Conservation (phyloP, 169 alveolate genomes). For the Cryptosporidium muris region DNA sequence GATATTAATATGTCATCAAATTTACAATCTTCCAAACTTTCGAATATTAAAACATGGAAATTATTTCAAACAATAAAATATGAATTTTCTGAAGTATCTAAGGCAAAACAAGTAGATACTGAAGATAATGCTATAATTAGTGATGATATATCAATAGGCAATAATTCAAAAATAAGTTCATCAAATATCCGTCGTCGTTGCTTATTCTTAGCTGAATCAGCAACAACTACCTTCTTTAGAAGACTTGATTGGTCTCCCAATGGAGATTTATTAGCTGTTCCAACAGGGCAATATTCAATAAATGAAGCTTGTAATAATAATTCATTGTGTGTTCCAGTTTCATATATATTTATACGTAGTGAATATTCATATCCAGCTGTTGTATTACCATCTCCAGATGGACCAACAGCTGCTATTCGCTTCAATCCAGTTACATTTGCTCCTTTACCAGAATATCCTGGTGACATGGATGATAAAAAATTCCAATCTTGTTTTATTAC, state of each 20-base stretch:
- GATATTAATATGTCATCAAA: not conserved
- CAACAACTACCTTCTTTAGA: constrained; percentile 85
- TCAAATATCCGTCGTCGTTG: constrained; percentile 41
- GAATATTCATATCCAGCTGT: constrained; percentile 61
- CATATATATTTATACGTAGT: constrained; percentile 40
- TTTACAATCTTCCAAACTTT: not conserved
- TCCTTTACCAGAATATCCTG: not conserved
- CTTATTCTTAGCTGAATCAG: constrained; percentile 84
- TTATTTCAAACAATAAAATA: constrained; percentile 52
- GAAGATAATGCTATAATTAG: constrained; percentile 2
- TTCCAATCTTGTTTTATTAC: constrained; percentile 10
- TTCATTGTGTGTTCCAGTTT: constrained; percentile 36
- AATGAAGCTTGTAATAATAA: constrained; percentile 2
- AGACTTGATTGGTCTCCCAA: constrained; percentile 91
- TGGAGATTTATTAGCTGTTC: constrained; percentile 85
- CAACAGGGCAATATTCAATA: constrained; percentile 81
- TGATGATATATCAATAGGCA: constrained; percentile 34
- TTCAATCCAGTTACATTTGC: constrained; percentile 54
- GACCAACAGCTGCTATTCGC: constrained; percentile 57
- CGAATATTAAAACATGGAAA: constrained; percentile 59
- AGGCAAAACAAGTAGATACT: not conserved
- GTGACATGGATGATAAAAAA: not conserved
- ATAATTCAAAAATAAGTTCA: not conserved
- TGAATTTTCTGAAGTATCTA: constrained; percentile 19
- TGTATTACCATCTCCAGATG: constrained; percentile 66